Evolutionary conservation across 169 alveolate species (phyloP).

Genomic region (Plasmodium yoelii): DNA sequence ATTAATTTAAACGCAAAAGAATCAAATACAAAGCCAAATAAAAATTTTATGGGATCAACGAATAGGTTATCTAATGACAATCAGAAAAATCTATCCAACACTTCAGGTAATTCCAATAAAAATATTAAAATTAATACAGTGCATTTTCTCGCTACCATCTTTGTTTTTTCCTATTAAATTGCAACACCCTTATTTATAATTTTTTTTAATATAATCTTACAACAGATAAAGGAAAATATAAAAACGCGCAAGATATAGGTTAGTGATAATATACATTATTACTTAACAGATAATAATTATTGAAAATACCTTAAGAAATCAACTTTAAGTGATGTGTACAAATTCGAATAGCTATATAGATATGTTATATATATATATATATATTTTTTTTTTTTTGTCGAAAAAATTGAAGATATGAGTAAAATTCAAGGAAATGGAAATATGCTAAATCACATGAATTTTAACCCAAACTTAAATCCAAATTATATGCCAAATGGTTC

Average conservation of each 20-base stretch:
- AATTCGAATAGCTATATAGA: background rate
- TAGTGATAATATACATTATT: no score
- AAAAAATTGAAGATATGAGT: constrained; percentile 17
- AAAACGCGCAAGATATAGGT: no score
- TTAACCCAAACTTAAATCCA: background rate
- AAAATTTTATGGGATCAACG: constrained; percentile 8
- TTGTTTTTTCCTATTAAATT: no score
- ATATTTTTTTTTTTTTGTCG: background rate
- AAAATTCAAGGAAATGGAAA: constrained; percentile 25
- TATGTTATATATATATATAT: background rate
- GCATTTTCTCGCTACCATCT: no score
- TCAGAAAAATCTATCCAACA: constrained; percentile 22
- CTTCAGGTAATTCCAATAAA: constrained; percentile 20
- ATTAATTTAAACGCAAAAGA: constrained; percentile 31
- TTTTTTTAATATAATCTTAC: no score
- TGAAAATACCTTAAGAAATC: no score
- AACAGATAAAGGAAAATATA: no score
- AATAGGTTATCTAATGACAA: constrained; percentile 4
- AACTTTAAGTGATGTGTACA: background rate
- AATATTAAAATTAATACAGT: no score
- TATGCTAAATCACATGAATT: constrained; percentile 14
- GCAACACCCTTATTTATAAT: no score
- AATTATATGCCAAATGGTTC: constrained; percentile 21
- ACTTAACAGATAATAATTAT: no score
- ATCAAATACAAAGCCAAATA: constrained; percentile 18